Evolutionary conservation across 2,329 filamentous ascomycete species (phyloP).

Genomic region (Pseudocercospora fijiensis): DNA sequence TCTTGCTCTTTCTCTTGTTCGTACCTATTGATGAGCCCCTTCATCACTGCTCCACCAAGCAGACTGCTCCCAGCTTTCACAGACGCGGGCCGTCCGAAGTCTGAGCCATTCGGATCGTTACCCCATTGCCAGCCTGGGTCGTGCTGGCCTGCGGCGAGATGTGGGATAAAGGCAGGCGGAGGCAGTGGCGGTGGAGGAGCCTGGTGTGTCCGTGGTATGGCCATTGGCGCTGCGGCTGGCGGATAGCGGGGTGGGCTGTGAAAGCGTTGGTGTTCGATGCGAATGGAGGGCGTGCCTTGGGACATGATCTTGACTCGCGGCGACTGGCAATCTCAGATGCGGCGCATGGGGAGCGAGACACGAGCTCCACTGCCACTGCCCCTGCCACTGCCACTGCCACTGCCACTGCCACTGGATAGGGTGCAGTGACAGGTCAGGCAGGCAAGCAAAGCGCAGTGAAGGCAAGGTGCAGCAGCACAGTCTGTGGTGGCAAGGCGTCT

Average conservation of each 20-base stretch:
- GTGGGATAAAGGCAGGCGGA: constrained; percentile 59
- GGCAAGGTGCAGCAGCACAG: constrained; percentile 3
- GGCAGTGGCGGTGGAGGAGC: constrained; percentile 62
- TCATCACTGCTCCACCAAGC: constrained; percentile 37
- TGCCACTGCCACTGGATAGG: neutral
- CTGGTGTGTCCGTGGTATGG: constrained; percentile 60
- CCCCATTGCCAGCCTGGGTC: constrained; percentile 65
- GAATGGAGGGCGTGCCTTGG: constrained; percentile 35
- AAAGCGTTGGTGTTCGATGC: constrained; percentile 44
- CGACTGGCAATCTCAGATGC: constrained; percentile 11
- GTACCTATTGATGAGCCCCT: constrained; percentile 16
- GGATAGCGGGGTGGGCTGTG: constrained; percentile 38
- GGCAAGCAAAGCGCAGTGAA: constrained; percentile 3
- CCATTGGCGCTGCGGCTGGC: constrained; percentile 57
- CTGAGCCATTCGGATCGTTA: constrained; percentile 52
- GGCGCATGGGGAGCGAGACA: constrained; percentile 17
- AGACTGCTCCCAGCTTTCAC: constrained; percentile 52
- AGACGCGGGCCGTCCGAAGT: constrained; percentile 48
- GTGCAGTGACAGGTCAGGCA: neutral
- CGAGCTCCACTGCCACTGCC: constrained; percentile 18
- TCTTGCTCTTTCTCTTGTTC: constrained; percentile 33
- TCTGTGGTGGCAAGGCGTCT: constrained; percentile 13
- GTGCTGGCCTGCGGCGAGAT: constrained; percentile 53
- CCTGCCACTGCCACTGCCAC: neutral
- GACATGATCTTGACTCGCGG: constrained; percentile 21